phyloP scores from a whole-genome alignment of 2,329 filamentous ascomycete species.

The Venturia asperata region DNA sequence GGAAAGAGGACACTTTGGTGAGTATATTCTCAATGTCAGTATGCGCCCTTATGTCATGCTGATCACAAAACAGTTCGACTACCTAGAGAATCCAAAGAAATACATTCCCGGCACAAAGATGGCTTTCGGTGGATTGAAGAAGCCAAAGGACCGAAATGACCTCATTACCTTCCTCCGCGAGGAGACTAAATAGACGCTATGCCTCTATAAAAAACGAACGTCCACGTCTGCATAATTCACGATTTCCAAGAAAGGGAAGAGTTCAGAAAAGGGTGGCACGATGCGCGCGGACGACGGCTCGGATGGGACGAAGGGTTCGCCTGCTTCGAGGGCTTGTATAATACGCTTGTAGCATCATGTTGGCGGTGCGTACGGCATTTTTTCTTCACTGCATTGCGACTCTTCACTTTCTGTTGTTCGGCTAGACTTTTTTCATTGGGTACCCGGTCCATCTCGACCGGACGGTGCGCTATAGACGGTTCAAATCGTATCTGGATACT shows the following conservation, averaged over 20 bases:
- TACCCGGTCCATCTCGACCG: neutral
- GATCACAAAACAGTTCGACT: slow-evolving; percentile 64
- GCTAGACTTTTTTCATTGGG: slow-evolving; percentile 5
- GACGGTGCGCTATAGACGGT: slow-evolving; percentile 5
- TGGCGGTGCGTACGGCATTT: slow-evolving; percentile 10
- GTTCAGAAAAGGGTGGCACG: neutral
- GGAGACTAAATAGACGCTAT: slow-evolving; percentile 55
- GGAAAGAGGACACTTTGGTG: slow-evolving; percentile 81
- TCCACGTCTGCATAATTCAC: slow-evolving; percentile 2
- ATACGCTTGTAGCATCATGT: slow-evolving; percentile 8
- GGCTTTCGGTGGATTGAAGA: slow-evolving; percentile 99
- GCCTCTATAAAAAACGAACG: slow-evolving; percentile 22
- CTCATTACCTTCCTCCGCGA: slow-evolving; percentile 81
- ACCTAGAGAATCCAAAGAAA: slow-evolving; percentile 99
- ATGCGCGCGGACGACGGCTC: neutral
- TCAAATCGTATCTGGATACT: slow-evolving; percentile 7
- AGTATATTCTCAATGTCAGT: slow-evolving; percentile 27
- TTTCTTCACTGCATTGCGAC: slow-evolving; percentile 9
- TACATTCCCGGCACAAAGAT: slow-evolving; percentile 99
- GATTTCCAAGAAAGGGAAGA: neutral
- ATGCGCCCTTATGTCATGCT: neutral
- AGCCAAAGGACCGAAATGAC: slow-evolving; percentile 98
- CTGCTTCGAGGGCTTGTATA: slow-evolving; percentile 6
- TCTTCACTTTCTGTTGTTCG: slow-evolving; percentile 10
- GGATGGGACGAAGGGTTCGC: neutral